A percentile compares a stretch with the other conserved stretches of the same genome.
These are phyloP conservation scores for Annulohypoxylon bovei DNA, from an alignment of 495 filamentous ascomycete species.

Conservation along the genomic window DNA sequence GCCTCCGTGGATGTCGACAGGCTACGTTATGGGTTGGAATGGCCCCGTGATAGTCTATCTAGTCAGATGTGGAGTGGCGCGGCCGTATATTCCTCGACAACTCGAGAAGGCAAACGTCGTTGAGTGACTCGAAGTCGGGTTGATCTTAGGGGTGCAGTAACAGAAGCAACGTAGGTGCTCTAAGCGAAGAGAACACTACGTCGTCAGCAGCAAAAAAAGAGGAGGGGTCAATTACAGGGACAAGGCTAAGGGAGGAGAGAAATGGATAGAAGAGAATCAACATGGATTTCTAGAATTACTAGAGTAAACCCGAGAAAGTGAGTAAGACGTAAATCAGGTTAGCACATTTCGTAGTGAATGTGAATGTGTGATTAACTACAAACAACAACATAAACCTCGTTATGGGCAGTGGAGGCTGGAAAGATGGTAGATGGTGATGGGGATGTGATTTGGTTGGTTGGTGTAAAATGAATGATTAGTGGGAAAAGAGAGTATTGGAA, in stretches of 20 bases:
- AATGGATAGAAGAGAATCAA: background rate
- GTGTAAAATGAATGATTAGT: slow-evolving; percentile 6
- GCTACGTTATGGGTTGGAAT: background rate
- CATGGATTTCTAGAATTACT: background rate
- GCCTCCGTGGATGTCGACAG: background rate
- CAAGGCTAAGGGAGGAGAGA: background rate
- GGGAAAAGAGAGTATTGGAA: slow-evolving; percentile 1
- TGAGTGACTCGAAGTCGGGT: background rate
- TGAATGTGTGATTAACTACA: background rate
- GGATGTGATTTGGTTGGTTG: slow-evolving; percentile 3
- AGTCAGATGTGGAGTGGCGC: background rate
- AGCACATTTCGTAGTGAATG: background rate
- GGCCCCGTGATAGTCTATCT: background rate
- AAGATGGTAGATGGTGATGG: background rate
- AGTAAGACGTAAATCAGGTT: background rate
- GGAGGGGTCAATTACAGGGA: slow-evolving; percentile 8
- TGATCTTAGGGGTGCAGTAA: background rate
- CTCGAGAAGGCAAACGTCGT: background rate
- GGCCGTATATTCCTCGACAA: background rate
- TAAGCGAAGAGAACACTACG: background rate
- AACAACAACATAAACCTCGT: background rate
- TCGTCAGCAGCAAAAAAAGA: background rate
- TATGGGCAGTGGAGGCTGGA: background rate
- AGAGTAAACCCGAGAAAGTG: background rate
- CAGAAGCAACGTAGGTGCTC: background rate